Conservation (phyloP, 1,284 basidiomycete genomes). For the Inonotus obliquus region DNA sequence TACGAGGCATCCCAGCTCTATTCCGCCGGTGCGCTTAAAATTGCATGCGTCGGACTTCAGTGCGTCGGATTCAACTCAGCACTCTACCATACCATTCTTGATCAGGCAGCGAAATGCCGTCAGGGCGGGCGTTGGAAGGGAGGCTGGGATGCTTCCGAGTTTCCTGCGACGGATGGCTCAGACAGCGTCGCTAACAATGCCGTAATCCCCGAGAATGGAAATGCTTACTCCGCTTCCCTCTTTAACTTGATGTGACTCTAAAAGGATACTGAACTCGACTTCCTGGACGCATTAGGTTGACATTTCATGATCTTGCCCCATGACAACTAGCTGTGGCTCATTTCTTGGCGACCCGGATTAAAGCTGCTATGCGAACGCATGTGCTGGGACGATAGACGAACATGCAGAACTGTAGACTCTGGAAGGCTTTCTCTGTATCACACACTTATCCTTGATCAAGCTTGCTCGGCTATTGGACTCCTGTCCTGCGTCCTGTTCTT, state of each 20-base stretch:
- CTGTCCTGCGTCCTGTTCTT: background rate
- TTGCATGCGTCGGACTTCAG: conserved; percentile 66
- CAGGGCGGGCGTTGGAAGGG: conserved; percentile 19
- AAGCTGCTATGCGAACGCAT: background rate
- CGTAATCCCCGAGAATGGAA: background rate
- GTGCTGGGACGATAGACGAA: background rate
- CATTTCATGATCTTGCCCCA: background rate
- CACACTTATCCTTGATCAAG: background rate
- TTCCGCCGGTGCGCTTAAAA: conserved; percentile 59
- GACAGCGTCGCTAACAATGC: background rate
- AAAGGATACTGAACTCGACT: background rate
- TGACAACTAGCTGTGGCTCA: background rate
- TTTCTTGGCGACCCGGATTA: background rate
- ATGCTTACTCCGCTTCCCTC: conserved; percentile 2
- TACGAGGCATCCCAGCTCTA: conserved; percentile 72
- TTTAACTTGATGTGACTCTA: conserved; percentile 12
- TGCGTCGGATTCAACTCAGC: conserved; percentile 64
- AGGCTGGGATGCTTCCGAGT: conserved; percentile 13
- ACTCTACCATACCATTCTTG: conserved; percentile 58
- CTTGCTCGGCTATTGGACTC: background rate
- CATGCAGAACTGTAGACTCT: background rate
- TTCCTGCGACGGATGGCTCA: conserved; percentile 1
- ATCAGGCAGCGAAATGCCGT: conserved; percentile 52
- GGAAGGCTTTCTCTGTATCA: background rate
- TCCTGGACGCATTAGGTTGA: background rate